These are phyloP conservation scores for Hippophae gyantsensis DNA, from an alignment of 306 rosid species.

Conservation along the genomic window DNA sequence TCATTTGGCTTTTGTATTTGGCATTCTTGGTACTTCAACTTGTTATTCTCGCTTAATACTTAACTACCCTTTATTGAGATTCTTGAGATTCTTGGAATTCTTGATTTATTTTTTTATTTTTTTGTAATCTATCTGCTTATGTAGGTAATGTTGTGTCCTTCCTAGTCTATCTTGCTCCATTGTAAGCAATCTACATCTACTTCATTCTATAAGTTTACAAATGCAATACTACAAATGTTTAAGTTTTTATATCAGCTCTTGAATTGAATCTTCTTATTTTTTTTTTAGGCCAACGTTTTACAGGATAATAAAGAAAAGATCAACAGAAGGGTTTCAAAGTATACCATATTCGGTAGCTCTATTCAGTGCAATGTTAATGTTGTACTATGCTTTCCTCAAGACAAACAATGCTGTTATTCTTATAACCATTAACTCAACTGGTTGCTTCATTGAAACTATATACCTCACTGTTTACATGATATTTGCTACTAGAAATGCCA, in stretches of 20 bases:
- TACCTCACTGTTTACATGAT: conserved; percentile 23
- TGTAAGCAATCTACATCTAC: conserved; percentile 14
- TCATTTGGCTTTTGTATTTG: conserved; percentile 28
- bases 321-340: conserved; percentile 27
- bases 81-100: neutral
- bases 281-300: conserved; percentile 31
- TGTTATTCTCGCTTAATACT: neutral
- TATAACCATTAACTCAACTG: conserved; percentile 25
- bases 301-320: conserved; percentile 19
- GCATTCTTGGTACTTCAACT: conserved; percentile 30
- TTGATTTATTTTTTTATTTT: neutral
- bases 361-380: conserved; percentile 28
- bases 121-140: neutral
- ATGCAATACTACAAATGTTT: neutral
- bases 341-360: conserved; percentile 36
- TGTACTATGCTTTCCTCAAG: conserved; percentile 32
- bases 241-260: neutral
- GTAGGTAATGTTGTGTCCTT: conserved; percentile 21
- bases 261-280: neutral
- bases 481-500: conserved; percentile 16
- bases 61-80: neutral
- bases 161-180: conserved; percentile 25
- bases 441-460: conserved; percentile 14
- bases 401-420: conserved; percentile 10
- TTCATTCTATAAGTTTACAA: neutral